Base-by-base conservation (phyloP, 352 stramenopile genomes). In the Globisporangium lucens region DNA sequence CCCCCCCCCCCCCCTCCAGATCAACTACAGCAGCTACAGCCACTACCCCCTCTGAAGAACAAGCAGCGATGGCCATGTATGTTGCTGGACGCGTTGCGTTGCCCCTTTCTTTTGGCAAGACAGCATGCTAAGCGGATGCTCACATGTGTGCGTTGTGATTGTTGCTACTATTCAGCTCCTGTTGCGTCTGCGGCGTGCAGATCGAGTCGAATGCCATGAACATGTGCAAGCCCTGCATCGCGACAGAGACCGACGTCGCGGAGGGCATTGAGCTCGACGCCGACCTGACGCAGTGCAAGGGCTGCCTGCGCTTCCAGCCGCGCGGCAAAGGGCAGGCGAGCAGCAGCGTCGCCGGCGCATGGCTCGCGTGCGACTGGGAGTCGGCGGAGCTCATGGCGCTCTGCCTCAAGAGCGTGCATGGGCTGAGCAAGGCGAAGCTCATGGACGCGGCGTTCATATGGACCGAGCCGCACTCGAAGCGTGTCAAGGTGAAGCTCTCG, bases 391-490 rank as follows among this genome's bases (percentile, higher is more conserved):
- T 94, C 52, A 83, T 94, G 76, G 83, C 84, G 67, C 74, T 94
- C 43, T 91, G 83, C 57, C 75, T 94, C 35, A 92, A 92, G 80
- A 88, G 76, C 69, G 69, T 94, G 43, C 69, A 80, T 6, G 80
- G 80, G 0, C 77, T 94, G 22, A 68, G 64, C 56, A 89, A 89
- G 67, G 83, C 74, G 59, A 93, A 94, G 63, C 75, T 95, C 36
- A 72, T 91, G 13, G 87, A 95, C 72, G 87, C 87, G 7, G 76
- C 72, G 9, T 93, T 91, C 63, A 81, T 95, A 61, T 95, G 87
- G 87, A 95, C 87, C 2, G 87, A 95, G 67, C 85, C 79, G 17
- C 87, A 95, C 74, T 90, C 80, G 17, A 90, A 91, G 60, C 83
- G 87, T 56, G 63, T 95, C 51, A 94, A 94, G 65, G 61, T 94